Conservation (phyloP, 1,139 yeast genomes). For the Keqinozyma sinolaborantium region DNA sequence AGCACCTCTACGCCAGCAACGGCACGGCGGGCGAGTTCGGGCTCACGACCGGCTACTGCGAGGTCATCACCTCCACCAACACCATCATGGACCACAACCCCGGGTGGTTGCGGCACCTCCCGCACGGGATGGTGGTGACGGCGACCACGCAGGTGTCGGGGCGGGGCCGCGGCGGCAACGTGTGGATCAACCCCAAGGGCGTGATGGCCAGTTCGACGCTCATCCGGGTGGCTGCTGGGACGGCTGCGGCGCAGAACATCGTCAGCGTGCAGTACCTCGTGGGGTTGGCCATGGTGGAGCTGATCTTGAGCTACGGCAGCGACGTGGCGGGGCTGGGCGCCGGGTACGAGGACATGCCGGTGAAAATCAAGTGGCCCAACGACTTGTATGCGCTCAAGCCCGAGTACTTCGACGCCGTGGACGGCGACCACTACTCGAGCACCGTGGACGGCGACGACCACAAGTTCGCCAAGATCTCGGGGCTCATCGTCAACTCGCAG, state of each 20-base stretch:
- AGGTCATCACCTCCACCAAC: slow-evolving; percentile 86
- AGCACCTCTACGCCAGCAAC: slow-evolving; percentile 16
- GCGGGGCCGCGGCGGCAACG: slow-evolving; percentile 91
- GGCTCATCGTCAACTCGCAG: slow-evolving; percentile 80
- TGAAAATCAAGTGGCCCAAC: slow-evolving; percentile 94
- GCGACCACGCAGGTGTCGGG: slow-evolving; percentile 89
- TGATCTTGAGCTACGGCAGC: slow-evolving; percentile 61
- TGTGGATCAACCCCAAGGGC: slow-evolving; percentile 94
- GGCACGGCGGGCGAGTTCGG: slow-evolving; percentile 48
- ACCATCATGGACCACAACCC: slow-evolving; percentile 74
- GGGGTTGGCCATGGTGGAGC: slow-evolving; percentile 79
- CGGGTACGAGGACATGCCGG: slow-evolving; percentile 73
- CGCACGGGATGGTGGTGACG: slow-evolving; percentile 68
- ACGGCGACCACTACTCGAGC: slow-evolving; percentile 27
- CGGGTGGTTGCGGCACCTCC: slow-evolving; percentile 51
- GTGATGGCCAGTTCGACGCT: slow-evolving; percentile 81
- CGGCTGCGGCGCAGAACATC: slow-evolving; percentile 31
- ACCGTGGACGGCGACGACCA: slow-evolving; percentile 40
- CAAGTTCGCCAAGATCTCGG: slow-evolving; percentile 75
- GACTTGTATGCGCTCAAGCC: slow-evolving; percentile 80
- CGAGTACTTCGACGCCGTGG: slow-evolving; percentile 34
- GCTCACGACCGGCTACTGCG: slow-evolving; percentile 67
- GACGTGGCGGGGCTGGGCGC: slow-evolving; percentile 32
- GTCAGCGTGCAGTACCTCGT: slow-evolving; percentile 86
- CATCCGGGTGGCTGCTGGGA: slow-evolving; percentile 55